Evolutionary conservation across 257 asterid species (phyloP).

Genomic region (Mentha longifolia): DNA sequence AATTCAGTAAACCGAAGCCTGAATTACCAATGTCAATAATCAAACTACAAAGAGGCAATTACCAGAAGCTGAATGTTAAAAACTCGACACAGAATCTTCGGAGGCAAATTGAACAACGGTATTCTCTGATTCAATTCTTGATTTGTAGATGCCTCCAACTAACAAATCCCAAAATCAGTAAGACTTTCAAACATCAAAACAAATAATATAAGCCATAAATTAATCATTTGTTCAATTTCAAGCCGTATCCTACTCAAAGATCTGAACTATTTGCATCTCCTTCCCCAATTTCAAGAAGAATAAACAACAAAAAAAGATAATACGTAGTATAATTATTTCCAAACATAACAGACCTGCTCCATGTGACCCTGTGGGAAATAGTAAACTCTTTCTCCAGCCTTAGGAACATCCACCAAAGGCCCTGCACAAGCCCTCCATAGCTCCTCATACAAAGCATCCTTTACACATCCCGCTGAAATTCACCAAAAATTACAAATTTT

Average conservation of each 20-base stretch:
- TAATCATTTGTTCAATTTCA: slow-evolving; percentile 26
- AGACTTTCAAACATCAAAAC: slow-evolving; percentile 28
- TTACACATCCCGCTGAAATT: slow-evolving; percentile 47
- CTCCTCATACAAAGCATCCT: slow-evolving; percentile 65
- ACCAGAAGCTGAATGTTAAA: slow-evolving; percentile 71
- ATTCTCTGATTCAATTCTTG: slow-evolving; percentile 77
- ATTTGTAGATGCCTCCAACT: slow-evolving; percentile 98
- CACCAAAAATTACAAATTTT: slow-evolving; percentile 3
- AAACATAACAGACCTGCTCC: slow-evolving; percentile 77
- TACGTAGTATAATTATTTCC: not conserved
- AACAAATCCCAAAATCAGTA: slow-evolving; percentile 37
- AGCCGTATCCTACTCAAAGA: slow-evolving; percentile 34
- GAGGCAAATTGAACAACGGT: slow-evolving; percentile 71
- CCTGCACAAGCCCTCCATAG: slow-evolving; percentile 98
- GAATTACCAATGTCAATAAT: slow-evolving; percentile 22
- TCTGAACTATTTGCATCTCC: slow-evolving; percentile 30
- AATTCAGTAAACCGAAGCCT: not conserved
- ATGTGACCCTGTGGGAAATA: slow-evolving; percentile 99
- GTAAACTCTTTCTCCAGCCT: slow-evolving; percentile 67
- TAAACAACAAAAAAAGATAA: not conserved
- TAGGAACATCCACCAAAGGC: slow-evolving; percentile 91
- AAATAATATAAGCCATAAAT: slow-evolving; percentile 1
- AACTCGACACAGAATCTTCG: slow-evolving; percentile 86
- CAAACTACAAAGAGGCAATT: slow-evolving; percentile 24
- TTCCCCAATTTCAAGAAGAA: not conserved